Evolutionary conservation across 2,329 filamentous ascomycete genomes (phyloP).

Genomic region (Diaporthe sp.): DNA sequence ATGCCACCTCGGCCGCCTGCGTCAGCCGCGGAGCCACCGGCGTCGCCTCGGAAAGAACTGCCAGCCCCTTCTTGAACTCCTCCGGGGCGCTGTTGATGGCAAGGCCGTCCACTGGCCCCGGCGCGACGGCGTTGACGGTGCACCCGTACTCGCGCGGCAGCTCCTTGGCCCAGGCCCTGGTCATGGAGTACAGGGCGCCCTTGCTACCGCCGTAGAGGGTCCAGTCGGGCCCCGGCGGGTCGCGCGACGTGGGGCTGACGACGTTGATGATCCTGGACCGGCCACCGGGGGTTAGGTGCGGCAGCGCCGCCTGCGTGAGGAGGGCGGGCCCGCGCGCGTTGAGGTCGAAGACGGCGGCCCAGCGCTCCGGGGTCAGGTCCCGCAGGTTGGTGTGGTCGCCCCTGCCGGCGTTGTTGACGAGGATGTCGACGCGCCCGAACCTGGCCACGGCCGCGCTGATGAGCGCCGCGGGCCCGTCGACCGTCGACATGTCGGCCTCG

Average conservation of each 20-base stretch:
- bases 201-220: slow-evolving; percentile 40
- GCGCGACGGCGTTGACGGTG: slow-evolving; percentile 24
- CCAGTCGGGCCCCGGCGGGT: slow-evolving; percentile 34
- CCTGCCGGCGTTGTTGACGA: slow-evolving; percentile 21
- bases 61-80: neutral
- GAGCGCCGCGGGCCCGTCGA: slow-evolving; percentile 64
- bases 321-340: slow-evolving; percentile 30
- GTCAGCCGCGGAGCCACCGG: slow-evolving; percentile 7
- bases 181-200: slow-evolving; percentile 39
- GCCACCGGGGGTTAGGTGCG: slow-evolving; percentile 1
- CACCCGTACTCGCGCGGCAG: slow-evolving; percentile 40
- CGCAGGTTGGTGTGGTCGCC: neutral
- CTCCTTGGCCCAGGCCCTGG: slow-evolving; percentile 45
- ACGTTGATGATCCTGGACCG: slow-evolving; percentile 41
- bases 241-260: slow-evolving; percentile 34
- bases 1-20: slow-evolving; percentile 10
- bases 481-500: slow-evolving; percentile 71
- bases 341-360: slow-evolving; percentile 20
- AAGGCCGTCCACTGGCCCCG: slow-evolving; percentile 2
- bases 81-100: neutral
- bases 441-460: neutral
- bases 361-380: slow-evolving; percentile 17
- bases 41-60: neutral
- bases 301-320: slow-evolving; percentile 26
- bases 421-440: slow-evolving; percentile 24